A percentile compares a stretch with the other conserved stretches of the same genome.
Evolutionary conservation across 176 grass and related monocot genomes (phyloP).

Genomic region (Leersia perrieri): DNA sequence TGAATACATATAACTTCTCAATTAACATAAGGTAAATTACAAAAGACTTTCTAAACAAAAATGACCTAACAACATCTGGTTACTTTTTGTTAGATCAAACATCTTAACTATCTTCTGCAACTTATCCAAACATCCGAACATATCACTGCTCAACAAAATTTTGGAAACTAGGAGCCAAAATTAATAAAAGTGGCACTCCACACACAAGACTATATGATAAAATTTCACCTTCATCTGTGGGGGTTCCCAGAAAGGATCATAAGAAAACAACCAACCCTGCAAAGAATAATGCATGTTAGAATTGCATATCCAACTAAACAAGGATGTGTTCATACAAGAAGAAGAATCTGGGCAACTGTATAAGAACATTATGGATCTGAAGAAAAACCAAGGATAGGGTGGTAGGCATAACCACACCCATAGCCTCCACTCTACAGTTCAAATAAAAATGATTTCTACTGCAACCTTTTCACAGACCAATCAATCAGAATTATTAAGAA

Average conservation of each 20-base stretch:
- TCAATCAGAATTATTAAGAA: background rate
- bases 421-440: background rate
- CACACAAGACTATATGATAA: background rate
- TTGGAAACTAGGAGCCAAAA: constrained; percentile 12
- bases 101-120: background rate
- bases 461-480: constrained; percentile 16
- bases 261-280: constrained; percentile 90
- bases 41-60: constrained; percentile 9
- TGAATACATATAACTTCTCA: background rate
- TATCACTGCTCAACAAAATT: background rate
- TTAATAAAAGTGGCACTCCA: constrained; percentile 14
- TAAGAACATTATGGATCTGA: constrained; percentile 12
- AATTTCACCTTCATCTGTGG: constrained; percentile 83
- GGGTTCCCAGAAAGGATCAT: constrained; percentile 89
- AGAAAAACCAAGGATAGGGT: background rate
- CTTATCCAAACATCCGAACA: background rate
- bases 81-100: background rate
- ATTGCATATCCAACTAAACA: constrained; percentile 16
- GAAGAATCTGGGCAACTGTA: background rate
- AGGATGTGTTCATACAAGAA: constrained; percentile 1
- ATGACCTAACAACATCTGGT: constrained; percentile 1
- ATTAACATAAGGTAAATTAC: background rate
- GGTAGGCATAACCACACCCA: constrained; percentile 3
- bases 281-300: constrained; percentile 25
- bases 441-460: background rate